Conservation (phyloP, 2,329 filamentous ascomycete genomes). For the Chaetomium sp. region DNA sequence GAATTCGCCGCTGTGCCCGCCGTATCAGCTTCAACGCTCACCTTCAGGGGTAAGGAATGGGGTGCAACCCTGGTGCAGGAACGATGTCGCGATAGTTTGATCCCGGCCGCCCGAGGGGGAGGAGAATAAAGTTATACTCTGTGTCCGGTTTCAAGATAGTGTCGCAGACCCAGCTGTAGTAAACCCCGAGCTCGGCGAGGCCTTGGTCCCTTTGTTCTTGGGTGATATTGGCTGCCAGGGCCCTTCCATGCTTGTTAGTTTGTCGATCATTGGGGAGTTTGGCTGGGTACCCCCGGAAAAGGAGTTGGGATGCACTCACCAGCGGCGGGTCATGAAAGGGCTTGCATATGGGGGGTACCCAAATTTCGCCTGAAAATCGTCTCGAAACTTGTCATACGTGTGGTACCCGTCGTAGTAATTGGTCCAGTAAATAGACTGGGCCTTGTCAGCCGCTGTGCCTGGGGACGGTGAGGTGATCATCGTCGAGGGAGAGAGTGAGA, state of each 20-base stretch:
- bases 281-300: neutral
- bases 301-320: neutral
- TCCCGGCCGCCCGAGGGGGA: slow-evolving; percentile 1
- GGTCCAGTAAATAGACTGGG: neutral
- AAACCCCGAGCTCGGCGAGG: slow-evolving; percentile 4
- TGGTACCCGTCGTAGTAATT: slow-evolving; percentile 3
- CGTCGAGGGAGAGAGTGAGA: neutral
- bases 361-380: neutral
- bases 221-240: slow-evolving; percentile 3
- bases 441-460: neutral
- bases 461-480: neutral
- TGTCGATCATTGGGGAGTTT: neutral
- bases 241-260: neutral
- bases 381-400: slow-evolving; percentile 5
- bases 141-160: neutral
- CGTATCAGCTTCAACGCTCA: neutral
- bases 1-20: neutral
- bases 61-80: neutral
- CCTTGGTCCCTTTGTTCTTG: neutral
- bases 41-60: neutral
- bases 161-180: neutral
- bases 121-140: slow-evolving; percentile 1
- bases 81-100: slow-evolving; percentile 1
- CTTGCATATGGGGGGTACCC: neutral
- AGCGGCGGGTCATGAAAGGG: neutral